Conservation (phyloP, 2,329 filamentous ascomycete species). For the Xylariaceae sp. region DNA sequence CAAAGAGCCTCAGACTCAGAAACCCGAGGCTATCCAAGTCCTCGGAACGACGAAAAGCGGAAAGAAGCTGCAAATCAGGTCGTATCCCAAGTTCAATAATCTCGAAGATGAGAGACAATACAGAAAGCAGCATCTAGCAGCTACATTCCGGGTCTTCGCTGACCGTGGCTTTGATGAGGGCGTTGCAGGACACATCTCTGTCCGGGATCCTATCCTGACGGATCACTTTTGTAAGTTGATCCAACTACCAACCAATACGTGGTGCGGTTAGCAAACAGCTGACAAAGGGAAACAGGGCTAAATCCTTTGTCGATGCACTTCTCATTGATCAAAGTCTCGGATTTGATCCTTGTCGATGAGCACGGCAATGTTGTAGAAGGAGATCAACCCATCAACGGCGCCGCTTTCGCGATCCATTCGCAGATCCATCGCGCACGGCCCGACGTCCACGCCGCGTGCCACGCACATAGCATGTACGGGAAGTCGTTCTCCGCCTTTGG, state of each 20-base stretch:
- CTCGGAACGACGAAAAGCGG: slow-evolving; percentile 28
- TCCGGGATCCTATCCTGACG: slow-evolving; percentile 56
- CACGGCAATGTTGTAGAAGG: slow-evolving; percentile 55
- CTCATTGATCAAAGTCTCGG: slow-evolving; percentile 54
- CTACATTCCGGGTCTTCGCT: slow-evolving; percentile 59
- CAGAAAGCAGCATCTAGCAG: slow-evolving; percentile 55
- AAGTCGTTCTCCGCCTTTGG: slow-evolving; percentile 59
- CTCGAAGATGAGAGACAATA: slow-evolving; percentile 53
- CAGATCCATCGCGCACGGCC: slow-evolving; percentile 55
- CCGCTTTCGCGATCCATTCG: slow-evolving; percentile 59
- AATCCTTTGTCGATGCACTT: slow-evolving; percentile 53
- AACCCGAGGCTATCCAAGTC: slow-evolving; percentile 24
- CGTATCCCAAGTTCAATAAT: slow-evolving; percentile 40
- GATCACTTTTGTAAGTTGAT: slow-evolving; percentile 53
- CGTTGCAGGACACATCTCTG: slow-evolving; percentile 59
- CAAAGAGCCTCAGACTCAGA: slow-evolving; percentile 1
- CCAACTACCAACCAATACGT: neutral
- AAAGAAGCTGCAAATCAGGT: slow-evolving; percentile 25
- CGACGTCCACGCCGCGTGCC: slow-evolving; percentile 57
- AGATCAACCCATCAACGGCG: slow-evolving; percentile 52
- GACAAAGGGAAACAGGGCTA: slow-evolving; percentile 15
- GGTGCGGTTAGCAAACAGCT: neutral
- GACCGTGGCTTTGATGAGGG: slow-evolving; percentile 60
- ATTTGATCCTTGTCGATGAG: slow-evolving; percentile 58
- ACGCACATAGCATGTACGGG: slow-evolving; percentile 56